phyloP scores from a whole-genome alignment of 1,284 basidiomycete genomes.

The Termitomyces sp. region DNA sequence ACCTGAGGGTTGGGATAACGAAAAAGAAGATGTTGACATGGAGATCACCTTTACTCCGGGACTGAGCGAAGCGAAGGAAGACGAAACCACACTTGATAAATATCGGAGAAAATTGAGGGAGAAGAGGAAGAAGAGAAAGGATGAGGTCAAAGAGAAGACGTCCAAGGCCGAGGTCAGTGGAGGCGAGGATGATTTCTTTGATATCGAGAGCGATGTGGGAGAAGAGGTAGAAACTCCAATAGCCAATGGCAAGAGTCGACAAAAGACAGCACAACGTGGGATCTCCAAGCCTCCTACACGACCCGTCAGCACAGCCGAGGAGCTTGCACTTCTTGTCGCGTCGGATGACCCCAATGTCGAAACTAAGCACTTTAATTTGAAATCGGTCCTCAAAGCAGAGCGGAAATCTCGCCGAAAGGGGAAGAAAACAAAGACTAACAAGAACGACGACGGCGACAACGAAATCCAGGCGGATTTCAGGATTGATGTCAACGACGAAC shows the following conservation, averaged over 20 bases:
- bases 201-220: conserved; percentile 39
- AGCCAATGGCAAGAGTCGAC: conserved; percentile 7
- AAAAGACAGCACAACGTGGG: conserved; percentile 16
- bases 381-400: conserved; percentile 84
- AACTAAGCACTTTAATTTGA: conserved; percentile 86
- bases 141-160: conserved; percentile 46
- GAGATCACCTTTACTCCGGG: conserved; percentile 92
- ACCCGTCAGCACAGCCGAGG: conserved; percentile 47
- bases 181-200: conserved; percentile 70
- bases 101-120: conserved; percentile 87
- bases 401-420: conserved; percentile 56
- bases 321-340: conserved; percentile 61
- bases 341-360: conserved; percentile 52
- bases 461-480: conserved; percentile 76
- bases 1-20: conserved; percentile 77
- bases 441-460: conserved; percentile 40
- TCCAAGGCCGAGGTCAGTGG: conserved; percentile 19
- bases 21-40: conserved; percentile 67
- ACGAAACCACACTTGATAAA: conserved; percentile 79
- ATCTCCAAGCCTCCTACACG: conserved; percentile 2
- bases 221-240: conserved; percentile 3
- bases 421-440: conserved; percentile 41
- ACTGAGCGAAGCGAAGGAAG: conserved; percentile 53
- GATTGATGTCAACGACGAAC: conserved; percentile 83
- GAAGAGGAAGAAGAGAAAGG: conserved; percentile 77